Conservation (phyloP, 1,139 yeast genomes). For the Taphrina deformans region DNA sequence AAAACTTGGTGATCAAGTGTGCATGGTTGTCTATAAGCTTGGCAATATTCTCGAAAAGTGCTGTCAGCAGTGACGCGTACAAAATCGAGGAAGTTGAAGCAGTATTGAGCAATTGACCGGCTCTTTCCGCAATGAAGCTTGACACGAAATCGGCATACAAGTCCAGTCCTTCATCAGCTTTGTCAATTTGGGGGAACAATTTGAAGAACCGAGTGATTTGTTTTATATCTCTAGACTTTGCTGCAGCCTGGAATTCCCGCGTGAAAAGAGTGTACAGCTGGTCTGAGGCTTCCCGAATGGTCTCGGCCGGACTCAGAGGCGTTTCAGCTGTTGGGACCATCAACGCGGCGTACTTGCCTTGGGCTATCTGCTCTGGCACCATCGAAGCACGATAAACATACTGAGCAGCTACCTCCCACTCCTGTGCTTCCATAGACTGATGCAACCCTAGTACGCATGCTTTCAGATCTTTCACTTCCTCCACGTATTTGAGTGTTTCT, state of each 20-base stretch:
- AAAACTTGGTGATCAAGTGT: conserved; percentile 68
- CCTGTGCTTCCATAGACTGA: conserved; percentile 63
- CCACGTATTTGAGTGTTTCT: conserved; percentile 64
- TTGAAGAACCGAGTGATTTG: conserved; percentile 76
- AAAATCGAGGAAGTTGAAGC: conserved; percentile 29
- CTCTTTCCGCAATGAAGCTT: conserved; percentile 73
- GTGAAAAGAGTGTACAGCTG: conserved; percentile 61
- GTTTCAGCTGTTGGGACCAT: conserved; percentile 89
- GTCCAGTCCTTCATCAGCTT: conserved; percentile 68
- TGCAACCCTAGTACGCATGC: conserved; percentile 66
- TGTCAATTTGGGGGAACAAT: conserved; percentile 80
- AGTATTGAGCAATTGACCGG: conserved; percentile 31
- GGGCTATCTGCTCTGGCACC: conserved; percentile 56
- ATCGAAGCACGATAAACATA: conserved; percentile 58
- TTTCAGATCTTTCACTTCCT: conserved; percentile 62
- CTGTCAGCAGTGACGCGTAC: conserved; percentile 50
- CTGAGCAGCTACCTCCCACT: conserved; percentile 72
- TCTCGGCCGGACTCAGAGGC: conserved; percentile 72
- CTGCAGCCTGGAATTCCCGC: conserved; percentile 67
- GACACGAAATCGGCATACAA: conserved; percentile 85
- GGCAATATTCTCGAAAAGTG: conserved; percentile 81
- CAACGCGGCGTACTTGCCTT: conserved; percentile 72
- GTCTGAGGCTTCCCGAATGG: conserved; percentile 60
- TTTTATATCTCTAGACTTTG: conserved; percentile 63
- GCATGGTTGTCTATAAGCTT: conserved; percentile 84